These are phyloP conservation scores for Blastobotrys ciferrii DNA, from an alignment of 1,139 yeast species.

Conservation along the genomic window DNA sequence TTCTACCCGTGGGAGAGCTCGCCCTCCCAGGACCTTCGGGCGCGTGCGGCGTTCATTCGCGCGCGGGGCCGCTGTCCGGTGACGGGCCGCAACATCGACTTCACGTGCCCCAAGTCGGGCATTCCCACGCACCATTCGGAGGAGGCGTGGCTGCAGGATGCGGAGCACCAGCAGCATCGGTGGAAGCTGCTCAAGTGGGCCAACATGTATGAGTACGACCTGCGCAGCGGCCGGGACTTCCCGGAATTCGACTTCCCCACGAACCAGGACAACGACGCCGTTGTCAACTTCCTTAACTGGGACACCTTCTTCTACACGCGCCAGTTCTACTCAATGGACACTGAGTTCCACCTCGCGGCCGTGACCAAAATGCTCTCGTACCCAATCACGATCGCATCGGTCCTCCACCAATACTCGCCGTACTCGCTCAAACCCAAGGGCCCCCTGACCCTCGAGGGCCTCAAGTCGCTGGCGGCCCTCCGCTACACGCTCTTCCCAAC, in stretches of 20 bases:
- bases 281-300: slow-evolving; percentile 82
- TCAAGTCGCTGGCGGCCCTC: slow-evolving; percentile 87
- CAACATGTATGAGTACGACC: slow-evolving; percentile 90
- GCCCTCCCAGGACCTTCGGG: slow-evolving; percentile 82
- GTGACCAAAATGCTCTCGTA: slow-evolving; percentile 91
- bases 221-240: slow-evolving; percentile 88
- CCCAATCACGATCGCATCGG: slow-evolving; percentile 84
- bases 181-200: slow-evolving; percentile 80
- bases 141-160: slow-evolving; percentile 86
- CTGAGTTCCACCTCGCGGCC: slow-evolving; percentile 93
- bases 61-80: slow-evolving; percentile 91
- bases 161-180: slow-evolving; percentile 63
- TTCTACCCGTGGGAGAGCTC: slow-evolving; percentile 89
- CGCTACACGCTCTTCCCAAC: slow-evolving; percentile 85
- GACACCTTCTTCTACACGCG: slow-evolving; percentile 91
- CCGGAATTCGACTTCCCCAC: slow-evolving; percentile 95
- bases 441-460: slow-evolving; percentile 85
- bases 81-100: slow-evolving; percentile 73
- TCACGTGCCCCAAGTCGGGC: slow-evolving; percentile 89
- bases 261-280: slow-evolving; percentile 70
- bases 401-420: slow-evolving; percentile 83
- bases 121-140: slow-evolving; percentile 92
- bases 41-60: slow-evolving; percentile 87
- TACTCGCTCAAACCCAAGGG: slow-evolving; percentile 79
- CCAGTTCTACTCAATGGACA: slow-evolving; percentile 92